These are phyloP conservation scores for Nakazawaea laoshanensis DNA, from an alignment of 805 yeast species.

Conservation along the genomic window DNA sequence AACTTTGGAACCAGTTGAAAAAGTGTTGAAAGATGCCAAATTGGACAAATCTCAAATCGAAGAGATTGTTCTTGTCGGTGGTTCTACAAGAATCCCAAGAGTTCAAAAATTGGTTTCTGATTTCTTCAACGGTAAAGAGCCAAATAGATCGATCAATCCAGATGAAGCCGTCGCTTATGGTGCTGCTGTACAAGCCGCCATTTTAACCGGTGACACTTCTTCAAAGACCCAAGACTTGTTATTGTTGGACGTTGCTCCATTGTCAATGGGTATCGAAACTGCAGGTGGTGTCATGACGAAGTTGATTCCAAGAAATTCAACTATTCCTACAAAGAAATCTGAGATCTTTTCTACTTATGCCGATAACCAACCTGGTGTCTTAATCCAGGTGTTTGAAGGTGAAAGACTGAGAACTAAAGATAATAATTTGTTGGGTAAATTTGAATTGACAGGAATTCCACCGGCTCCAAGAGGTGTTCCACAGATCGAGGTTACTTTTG, in stretches of 20 bases:
- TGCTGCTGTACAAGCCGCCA: constrained; percentile 98
- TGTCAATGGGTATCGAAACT: constrained; percentile 77
- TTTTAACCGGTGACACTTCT: constrained; percentile 91
- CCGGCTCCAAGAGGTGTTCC: constrained; percentile 75
- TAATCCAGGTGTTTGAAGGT: constrained; percentile 73
- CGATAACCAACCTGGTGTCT: constrained; percentile 80
- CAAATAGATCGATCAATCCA: constrained; percentile 93
- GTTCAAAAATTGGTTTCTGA: constrained; percentile 92
- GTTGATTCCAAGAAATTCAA: constrained; percentile 67
- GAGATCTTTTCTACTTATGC: constrained; percentile 76
- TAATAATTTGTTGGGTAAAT: constrained; percentile 69
- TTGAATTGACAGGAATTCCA: constrained; percentile 65
- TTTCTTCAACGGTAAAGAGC: constrained; percentile 96
- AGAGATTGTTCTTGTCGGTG: constrained; percentile 91
- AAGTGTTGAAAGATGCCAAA: constrained; percentile 78
- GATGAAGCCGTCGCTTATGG: constrained; percentile 99
- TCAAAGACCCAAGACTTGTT: constrained; percentile 93
- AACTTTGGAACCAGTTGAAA: constrained; percentile 91
- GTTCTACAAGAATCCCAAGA: constrained; percentile 97
- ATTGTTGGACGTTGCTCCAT: constrained; percentile 93
- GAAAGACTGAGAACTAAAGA: constrained; percentile 73
- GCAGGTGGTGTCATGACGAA: constrained; percentile 81
- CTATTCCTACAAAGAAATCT: constrained; percentile 69
- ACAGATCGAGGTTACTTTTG: constrained; percentile 69
- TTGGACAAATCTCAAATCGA: constrained; percentile 74